A percentile compares a stretch with the other conserved stretches of the same genome.
These are phyloP conservation scores for Mucor ambiguus DNA, from an alignment of 371 early-diverging fungal genomes.

Conservation along the genomic window DNA sequence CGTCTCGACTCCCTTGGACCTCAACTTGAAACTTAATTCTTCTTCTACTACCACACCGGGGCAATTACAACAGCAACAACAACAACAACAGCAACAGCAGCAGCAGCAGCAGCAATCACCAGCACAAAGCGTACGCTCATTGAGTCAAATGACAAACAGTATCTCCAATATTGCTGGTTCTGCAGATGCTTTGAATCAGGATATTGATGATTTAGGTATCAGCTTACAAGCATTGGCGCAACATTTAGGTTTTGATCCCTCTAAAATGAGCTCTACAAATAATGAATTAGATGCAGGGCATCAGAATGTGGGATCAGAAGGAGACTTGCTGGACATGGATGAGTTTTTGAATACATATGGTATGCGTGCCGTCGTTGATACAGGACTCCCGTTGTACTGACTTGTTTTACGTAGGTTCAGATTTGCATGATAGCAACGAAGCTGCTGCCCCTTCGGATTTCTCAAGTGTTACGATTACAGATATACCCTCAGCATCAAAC, in stretches of 20 bases:
- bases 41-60: not conserved
- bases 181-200: slow-evolving; percentile 38
- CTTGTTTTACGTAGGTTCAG: not conserved
- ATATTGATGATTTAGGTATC: slow-evolving; percentile 41
- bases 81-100: not conserved
- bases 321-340: slow-evolving; percentile 36
- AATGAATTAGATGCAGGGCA: not conserved
- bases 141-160: slow-evolving; percentile 24
- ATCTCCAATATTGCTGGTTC: slow-evolving; percentile 27
- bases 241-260: slow-evolving; percentile 45
- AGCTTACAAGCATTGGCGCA: slow-evolving; percentile 43
- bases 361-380: slow-evolving; percentile 11
- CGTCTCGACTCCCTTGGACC: not conserved
- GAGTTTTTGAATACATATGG: slow-evolving; percentile 42
- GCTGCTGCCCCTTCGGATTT: not conserved
- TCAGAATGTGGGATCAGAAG: slow-evolving; percentile 7
- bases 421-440: not conserved
- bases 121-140: slow-evolving; percentile 1
- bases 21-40: not conserved
- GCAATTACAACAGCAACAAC: not conserved
- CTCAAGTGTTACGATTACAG: not conserved
- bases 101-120: not conserved
- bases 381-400: not conserved
- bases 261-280: not conserved
- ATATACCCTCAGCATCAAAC: not conserved